These are phyloP conservation scores for Macrotyloma uniflorum DNA, from an alignment of 306 rosid genomes.

Conservation along the genomic window DNA sequence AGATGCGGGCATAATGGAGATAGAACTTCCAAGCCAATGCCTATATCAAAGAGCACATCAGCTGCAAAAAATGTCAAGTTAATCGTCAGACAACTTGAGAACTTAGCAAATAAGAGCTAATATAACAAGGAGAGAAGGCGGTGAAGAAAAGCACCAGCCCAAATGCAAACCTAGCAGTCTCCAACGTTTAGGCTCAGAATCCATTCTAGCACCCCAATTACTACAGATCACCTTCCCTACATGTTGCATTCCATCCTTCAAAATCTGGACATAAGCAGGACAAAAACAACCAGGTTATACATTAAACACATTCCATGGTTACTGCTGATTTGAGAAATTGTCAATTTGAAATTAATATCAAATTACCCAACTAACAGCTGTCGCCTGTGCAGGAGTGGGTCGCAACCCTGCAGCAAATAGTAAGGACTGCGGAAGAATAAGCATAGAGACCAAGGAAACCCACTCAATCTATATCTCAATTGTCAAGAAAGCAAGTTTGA, in stretches of 20 bases:
- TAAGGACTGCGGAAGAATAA: slow-evolving; percentile 87
- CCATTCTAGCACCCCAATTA: slow-evolving; percentile 97
- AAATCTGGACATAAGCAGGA: slow-evolving; percentile 54
- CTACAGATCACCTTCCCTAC: slow-evolving; percentile 91
- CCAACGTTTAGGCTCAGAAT: slow-evolving; percentile 95
- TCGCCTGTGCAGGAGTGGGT: slow-evolving; percentile 96
- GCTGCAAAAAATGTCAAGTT: slow-evolving; percentile 59
- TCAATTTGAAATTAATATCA: slow-evolving; percentile 26
- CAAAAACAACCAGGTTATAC: not conserved
- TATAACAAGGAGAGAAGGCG: not conserved
- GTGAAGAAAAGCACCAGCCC: slow-evolving; percentile 16
- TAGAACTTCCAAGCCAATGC: slow-evolving; percentile 92
- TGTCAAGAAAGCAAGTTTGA: not conserved
- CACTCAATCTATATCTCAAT: slow-evolving; percentile 4
- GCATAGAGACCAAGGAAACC: slow-evolving; percentile 49
- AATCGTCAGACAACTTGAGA: slow-evolving; percentile 44
- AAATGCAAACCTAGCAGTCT: slow-evolving; percentile 76
- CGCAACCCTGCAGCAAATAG: slow-evolving; percentile 99
- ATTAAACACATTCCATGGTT: slow-evolving; percentile 10
- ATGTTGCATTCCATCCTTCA: slow-evolving; percentile 98
- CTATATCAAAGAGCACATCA: slow-evolving; percentile 88
- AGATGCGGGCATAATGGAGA: slow-evolving; percentile 97
- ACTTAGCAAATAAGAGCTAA: slow-evolving; percentile 9
- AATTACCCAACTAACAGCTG: slow-evolving; percentile 97
- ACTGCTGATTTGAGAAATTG: slow-evolving; percentile 30